Percentiles rank a stretch among this genome's conserved stretches.
phyloP scores from a whole-genome alignment of 2,329 filamentous ascomycete species.

The Myriosclerotinia curreyana region DNA sequence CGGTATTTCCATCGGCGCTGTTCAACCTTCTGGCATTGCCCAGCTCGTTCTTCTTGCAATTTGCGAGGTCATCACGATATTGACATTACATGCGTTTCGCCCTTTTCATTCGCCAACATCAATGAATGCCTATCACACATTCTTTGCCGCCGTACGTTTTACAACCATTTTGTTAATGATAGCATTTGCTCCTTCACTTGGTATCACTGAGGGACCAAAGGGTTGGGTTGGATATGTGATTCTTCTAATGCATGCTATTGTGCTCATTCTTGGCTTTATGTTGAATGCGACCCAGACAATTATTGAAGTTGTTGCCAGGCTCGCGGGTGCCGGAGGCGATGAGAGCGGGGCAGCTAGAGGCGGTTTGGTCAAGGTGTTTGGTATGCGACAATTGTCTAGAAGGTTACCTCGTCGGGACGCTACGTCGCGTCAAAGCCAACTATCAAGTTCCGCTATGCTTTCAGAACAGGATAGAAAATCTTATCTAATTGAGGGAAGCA shows the following conservation, averaged over 20 bases:
- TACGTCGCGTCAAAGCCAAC: conserved; percentile 72
- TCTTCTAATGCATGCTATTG: conserved; percentile 76
- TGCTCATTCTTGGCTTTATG: conserved; percentile 88
- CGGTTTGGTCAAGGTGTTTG: conserved; percentile 85
- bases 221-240: conserved; percentile 97
- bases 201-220: conserved; percentile 73
- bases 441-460: conserved; percentile 80
- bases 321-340: conserved; percentile 79
- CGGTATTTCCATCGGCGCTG: conserved; percentile 85
- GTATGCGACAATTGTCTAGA: conserved; percentile 81
- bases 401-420: conserved; percentile 62
- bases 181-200: conserved; percentile 79
- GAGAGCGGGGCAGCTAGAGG: conserved; percentile 70
- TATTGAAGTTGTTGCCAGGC: conserved; percentile 79
- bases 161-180: conserved; percentile 73
- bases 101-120: conserved; percentile 89
- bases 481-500: conserved; percentile 50
- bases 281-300: conserved; percentile 88
- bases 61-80: conserved; percentile 85
- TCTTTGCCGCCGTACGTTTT: conserved; percentile 76
- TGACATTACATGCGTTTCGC: conserved; percentile 84
- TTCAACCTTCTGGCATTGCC: conserved; percentile 88
- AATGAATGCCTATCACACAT: conserved; percentile 93
- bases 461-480: conserved; percentile 64
- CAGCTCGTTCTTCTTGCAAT: conserved; percentile 91